Evolutionary conservation across 352 stramenopile species (phyloP), one percentile per base, ranked within the genome.

Genomic region (Globisporangium parvum): DNA sequence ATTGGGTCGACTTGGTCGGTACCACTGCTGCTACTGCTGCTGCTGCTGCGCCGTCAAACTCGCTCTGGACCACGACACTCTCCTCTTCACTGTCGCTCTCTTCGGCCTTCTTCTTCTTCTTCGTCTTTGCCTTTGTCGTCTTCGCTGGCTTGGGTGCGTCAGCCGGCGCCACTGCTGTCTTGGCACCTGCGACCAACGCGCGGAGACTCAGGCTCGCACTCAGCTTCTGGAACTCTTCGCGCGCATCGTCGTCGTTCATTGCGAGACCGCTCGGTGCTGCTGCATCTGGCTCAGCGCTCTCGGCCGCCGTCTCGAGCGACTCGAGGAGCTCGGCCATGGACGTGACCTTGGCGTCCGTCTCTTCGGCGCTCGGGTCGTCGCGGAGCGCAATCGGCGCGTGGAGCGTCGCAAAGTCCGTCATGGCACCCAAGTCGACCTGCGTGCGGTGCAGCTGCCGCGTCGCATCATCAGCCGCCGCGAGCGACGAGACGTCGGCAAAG

Each of bases 401-500:
- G 44, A 93, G 64, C 37, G 66, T 88, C 48, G 63, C 72, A 51
- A 87, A 93, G 51, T 93, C 80, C n/a, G 82, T 90, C 75, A 91
- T 87, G 6, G 77, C 71, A n/a, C 80, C 83, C 42, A 91, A 57
- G 66, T 93, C 83, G 45, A 93, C 68, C 51, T 84, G 62, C 18
- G 69, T 60, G 18, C 71, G 70, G 28, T 63, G 64, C 63, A 77
- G 66, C 33, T n/a, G 17, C 15, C 20, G 14, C 35, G 63, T 63
- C 18, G 28, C 61, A 37, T 53, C 47, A 52, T 66, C 54, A 5
- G 65, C 24, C 47, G 33, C 70, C 10, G 53, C 51, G 1, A 81
- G 63, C 21, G 66, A 83, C 49, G 80, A 86, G 46, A 81, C 64
- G 51, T 91, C 78, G 2, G 67, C 64, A 51, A 93, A 93, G 42